phyloP scores from a whole-genome alignment of 75 land plant species.

The Ceratopteris richardii region DNA sequence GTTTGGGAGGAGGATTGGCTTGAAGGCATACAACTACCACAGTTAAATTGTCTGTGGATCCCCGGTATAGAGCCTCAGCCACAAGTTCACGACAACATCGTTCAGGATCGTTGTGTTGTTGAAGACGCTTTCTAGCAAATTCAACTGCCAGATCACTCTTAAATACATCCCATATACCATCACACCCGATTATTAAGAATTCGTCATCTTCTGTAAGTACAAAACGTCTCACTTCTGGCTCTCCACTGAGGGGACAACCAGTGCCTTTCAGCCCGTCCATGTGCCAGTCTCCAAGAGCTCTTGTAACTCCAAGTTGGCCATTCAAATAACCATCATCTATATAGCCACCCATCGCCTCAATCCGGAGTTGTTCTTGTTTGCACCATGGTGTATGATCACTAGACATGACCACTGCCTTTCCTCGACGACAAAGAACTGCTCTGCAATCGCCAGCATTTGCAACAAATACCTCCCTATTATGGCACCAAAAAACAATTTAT shows the following conservation, averaged over 20 bases:
- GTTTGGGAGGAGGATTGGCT: conserved; percentile 47
- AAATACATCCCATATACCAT: conserved; percentile 85
- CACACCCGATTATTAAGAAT: conserved; percentile 64
- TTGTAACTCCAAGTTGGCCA: conserved; percentile 68
- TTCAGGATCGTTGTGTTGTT: conserved; percentile 76
- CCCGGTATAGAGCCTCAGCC: conserved; percentile 50
- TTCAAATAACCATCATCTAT: conserved; percentile 67
- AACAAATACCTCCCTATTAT: conserved; percentile 59
- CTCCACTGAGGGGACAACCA: conserved; percentile 49
- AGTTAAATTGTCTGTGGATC: conserved; percentile 73
- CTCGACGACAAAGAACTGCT: conserved; percentile 78
- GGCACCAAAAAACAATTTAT: not conserved
- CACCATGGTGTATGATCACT: conserved; percentile 70
- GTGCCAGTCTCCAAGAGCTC: conserved; percentile 81
- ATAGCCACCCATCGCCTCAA: conserved; percentile 66
- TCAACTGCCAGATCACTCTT: conserved; percentile 63
- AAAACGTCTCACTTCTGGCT: conserved; percentile 48
- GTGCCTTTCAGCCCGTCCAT: conserved; percentile 53
- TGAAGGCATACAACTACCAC: conserved; percentile 76
- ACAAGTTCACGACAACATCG: conserved; percentile 68
- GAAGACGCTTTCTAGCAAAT: conserved; percentile 55
- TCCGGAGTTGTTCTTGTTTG: conserved; percentile 37
- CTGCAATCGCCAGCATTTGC: conserved; percentile 98
- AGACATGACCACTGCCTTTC: conserved; percentile 77
- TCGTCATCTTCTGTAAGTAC: conserved; percentile 46